Conservation (phyloP, 352 stramenopile genomes). For the Globisporangium takayamanum region DNA sequence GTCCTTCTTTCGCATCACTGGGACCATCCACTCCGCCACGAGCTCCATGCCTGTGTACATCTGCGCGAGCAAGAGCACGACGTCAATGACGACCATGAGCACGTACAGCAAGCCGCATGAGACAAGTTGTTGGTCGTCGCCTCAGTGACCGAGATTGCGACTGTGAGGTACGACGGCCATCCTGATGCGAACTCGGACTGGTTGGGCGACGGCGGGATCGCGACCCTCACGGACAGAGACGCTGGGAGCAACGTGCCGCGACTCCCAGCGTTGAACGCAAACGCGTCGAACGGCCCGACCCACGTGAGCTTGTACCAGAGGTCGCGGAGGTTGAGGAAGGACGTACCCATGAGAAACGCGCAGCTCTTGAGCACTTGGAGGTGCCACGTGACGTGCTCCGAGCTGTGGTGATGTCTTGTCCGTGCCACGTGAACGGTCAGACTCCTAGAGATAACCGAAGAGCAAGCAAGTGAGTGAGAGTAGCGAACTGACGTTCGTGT, state of each 20-base stretch:
- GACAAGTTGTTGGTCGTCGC: constrained; percentile 17
- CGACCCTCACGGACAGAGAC: constrained; percentile 1
- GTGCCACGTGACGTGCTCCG: constrained; percentile 5
- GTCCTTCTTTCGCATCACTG: constrained; percentile 14
- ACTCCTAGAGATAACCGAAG: no score
- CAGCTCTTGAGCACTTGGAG: constrained; percentile 9
- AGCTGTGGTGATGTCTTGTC: not conserved
- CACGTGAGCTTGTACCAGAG: constrained; percentile 22
- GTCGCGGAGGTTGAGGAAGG: constrained; percentile 16
- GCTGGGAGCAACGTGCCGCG: constrained; percentile 9
- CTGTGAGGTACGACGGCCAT: constrained; percentile 14
- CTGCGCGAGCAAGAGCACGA: constrained; percentile 15
- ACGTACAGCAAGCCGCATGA: constrained; percentile 19
- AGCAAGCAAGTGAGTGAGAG: no score
- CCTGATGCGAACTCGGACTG: constrained; percentile 4
- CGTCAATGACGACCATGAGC: constrained; percentile 18
- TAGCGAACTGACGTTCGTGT: not conserved
- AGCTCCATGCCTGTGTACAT: constrained; percentile 19
- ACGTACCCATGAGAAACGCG: constrained; percentile 11
- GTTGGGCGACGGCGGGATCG: constrained; percentile 1
- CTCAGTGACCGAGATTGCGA: constrained; percentile 5
- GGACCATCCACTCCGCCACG: constrained; percentile 12
- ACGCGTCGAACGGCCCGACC: constrained; percentile 19
- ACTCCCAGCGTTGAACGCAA: constrained; percentile 16
- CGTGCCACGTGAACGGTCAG: no score